Evolutionary conservation across 2,329 filamentous ascomycete species (phyloP).

Genomic region (Orbilia brochopaga): DNA sequence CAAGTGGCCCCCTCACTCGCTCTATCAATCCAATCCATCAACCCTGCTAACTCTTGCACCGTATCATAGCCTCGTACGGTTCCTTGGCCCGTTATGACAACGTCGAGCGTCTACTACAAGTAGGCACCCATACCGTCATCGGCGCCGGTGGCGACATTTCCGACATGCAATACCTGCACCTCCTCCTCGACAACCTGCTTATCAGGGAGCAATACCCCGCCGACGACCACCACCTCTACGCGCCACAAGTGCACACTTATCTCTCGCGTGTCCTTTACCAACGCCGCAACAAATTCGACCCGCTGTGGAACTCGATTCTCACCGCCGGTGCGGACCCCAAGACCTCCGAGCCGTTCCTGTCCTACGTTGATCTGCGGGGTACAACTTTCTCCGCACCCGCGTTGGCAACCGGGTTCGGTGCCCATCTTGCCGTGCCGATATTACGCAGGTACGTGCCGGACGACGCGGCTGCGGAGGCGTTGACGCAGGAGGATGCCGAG

Average conservation of each 20-base stretch:
- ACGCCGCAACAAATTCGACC: constrained; percentile 93
- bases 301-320: constrained; percentile 93
- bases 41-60: constrained; percentile 17
- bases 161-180: constrained; percentile 91
- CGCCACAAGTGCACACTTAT: constrained; percentile 95
- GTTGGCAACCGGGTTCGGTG: constrained; percentile 90
- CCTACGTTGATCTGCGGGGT: constrained; percentile 86
- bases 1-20: constrained; percentile 15
- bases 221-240: constrained; percentile 69
- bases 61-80: constrained; percentile 81
- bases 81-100: constrained; percentile 95
- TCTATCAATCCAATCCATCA: neutral
- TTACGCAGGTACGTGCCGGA: constrained; percentile 83
- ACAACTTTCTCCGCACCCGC: constrained; percentile 88
- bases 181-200: constrained; percentile 73
- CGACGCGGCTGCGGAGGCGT: constrained; percentile 73
- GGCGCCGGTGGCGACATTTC: constrained; percentile 97
- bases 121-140: constrained; percentile 81
- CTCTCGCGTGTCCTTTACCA: constrained; percentile 94
- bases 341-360: constrained; percentile 69
- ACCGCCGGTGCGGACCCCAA: constrained; percentile 78
- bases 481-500: constrained; percentile 79
- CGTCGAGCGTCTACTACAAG: constrained; percentile 90
- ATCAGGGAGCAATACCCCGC: constrained; percentile 84
- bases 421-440: constrained; percentile 90